Base-by-base conservation (phyloP, 331 rosid genomes). In the Quercus tomentella region DNA sequence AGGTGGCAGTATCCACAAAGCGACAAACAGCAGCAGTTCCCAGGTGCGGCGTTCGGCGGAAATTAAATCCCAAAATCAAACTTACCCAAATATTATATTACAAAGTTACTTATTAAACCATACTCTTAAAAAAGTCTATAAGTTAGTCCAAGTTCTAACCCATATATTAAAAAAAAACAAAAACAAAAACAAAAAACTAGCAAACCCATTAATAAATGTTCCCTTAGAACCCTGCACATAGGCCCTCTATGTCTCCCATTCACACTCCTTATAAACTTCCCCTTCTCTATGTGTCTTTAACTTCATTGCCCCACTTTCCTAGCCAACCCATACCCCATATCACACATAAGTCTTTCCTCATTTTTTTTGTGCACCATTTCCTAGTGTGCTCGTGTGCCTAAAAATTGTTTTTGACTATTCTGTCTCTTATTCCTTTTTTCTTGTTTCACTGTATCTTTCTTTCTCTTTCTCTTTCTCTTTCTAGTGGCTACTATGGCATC, bases 21-120 rank as follows among this genome's bases (percentile, higher is more conserved):
- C 92, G 85, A 91, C 93, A 89, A 85, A 82, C 25, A 69, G 82
- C 90, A 79, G 86, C 97, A 89, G 87, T 90, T 90, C 91, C 93
- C 91, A 96, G 88, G 86, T 88, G 90, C 97, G 94, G 93, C 94
- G 94, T 87, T 92, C 94, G 97, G 98, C 93, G 94, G 85, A 89
- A 91, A 81, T 73, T 54, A 76, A 71, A 41, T 2, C 45, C 21
- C 20, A 76, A 79, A 79, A 77, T 77, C 84, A 83, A 80, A 74
- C 75, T 72, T 73, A 62, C 49, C 55, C 4, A 49, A 71, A 5
- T 37, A 37, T 26, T 67, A 31, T 2, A 23, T 12, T 58, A 7
- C 20, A 43, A 56, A 55, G 35, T 26, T 41, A 77, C 45, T 7
- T 5, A 63, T 15, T 43, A 49, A 37, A 30, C 1, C 41, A 61